Percentiles rank a stretch among this genome's conserved stretches.
Conservation (phyloP, 1,139 yeast species). For the Suhomyces wounanorum region DNA sequence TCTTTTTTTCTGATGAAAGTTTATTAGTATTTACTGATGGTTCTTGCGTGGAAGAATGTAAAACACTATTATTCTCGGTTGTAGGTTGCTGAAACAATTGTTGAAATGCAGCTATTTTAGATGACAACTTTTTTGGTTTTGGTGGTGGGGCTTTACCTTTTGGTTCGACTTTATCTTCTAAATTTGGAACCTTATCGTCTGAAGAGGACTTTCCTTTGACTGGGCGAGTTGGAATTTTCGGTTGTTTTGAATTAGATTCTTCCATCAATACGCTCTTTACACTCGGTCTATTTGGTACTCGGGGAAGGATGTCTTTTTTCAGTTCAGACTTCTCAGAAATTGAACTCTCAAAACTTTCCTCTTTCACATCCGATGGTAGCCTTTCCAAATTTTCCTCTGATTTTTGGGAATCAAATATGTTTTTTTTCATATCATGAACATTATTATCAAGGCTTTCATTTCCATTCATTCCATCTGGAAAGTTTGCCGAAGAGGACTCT, state of each 20-base stretch:
- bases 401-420: no score
- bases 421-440: background rate
- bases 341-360: no score
- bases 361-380: no score
- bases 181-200: background rate
- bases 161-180: constrained; percentile 1
- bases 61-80: background rate
- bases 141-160: constrained; percentile 57
- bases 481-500: background rate
- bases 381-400: no score
- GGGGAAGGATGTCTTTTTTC: background rate
- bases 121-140: constrained; percentile 73
- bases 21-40: constrained; percentile 15
- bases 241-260: background rate
- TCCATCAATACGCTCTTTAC: background rate
- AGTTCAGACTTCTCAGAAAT: background rate
- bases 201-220: constrained; percentile 4
- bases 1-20: constrained; percentile 38
- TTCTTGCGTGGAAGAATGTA: constrained; percentile 3
- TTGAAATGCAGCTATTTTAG: constrained; percentile 78
- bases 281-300: constrained; percentile 20
- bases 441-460: background rate
- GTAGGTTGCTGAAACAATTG: constrained; percentile 50
- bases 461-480: background rate
- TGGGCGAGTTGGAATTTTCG: constrained; percentile 12